Conservation (phyloP, 2,329 filamentous ascomycete genomes). For the Fusarium anguioides region DNA sequence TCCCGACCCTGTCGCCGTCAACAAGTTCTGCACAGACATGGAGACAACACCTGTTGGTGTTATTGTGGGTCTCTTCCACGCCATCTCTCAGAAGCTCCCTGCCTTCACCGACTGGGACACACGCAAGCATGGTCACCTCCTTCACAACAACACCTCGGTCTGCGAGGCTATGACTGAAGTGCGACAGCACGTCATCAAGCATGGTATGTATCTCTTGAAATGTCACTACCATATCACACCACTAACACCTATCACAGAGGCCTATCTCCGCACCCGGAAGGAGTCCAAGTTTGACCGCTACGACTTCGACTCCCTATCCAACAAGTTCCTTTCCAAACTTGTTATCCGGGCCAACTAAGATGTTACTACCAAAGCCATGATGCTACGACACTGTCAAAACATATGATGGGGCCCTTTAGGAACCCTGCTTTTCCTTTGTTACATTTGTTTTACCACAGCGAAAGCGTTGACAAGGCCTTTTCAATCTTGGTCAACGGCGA, state of each 20-base stretch:
- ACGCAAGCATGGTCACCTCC: constrained; percentile 86
- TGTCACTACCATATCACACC: neutral
- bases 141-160: constrained; percentile 90
- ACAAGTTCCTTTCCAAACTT: constrained; percentile 96
- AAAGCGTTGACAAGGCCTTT: constrained; percentile 57
- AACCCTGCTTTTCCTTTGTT: constrained; percentile 47
- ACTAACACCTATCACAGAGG: constrained; percentile 67
- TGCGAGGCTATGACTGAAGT: constrained; percentile 98
- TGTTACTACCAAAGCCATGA: constrained; percentile 3
- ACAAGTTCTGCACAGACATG: constrained; percentile 98
- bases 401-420: constrained; percentile 19
- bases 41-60: constrained; percentile 95
- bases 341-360: constrained; percentile 91
- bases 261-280: constrained; percentile 83
- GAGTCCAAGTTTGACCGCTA: constrained; percentile 87
- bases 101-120: constrained; percentile 96
- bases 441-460: constrained; percentile 54
- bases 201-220: constrained; percentile 74
- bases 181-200: constrained; percentile 88
- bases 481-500: constrained; percentile 49
- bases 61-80: constrained; percentile 95
- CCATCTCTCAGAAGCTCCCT: constrained; percentile 96
- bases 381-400: constrained; percentile 35
- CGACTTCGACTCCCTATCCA: constrained; percentile 94
- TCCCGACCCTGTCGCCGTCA: constrained; percentile 82